Percentiles rank a stretch among this genome's conserved stretches.
phyloP scores from a whole-genome alignment of 345 rosid genomes.

The Camelina hispida region DNA sequence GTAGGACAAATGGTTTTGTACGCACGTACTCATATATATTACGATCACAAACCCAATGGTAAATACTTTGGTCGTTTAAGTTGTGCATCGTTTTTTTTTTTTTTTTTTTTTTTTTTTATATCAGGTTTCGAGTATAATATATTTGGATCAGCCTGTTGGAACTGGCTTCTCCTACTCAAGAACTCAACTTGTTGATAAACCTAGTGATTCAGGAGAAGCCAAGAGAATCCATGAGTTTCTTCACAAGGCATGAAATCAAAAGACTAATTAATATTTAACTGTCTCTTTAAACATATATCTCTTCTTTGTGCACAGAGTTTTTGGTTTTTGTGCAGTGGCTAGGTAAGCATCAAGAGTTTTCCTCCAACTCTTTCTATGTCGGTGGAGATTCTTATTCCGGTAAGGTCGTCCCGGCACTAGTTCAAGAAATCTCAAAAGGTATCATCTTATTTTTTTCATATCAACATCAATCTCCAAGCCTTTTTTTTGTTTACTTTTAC shows the following conservation, averaged over 20 bases:
- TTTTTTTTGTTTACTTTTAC: neutral
- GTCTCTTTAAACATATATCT: slow-evolving; percentile 37
- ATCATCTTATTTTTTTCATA: neutral
- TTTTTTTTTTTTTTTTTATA: too few species aligned
- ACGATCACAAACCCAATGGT: neutral
- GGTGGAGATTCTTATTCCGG: slow-evolving; percentile 80
- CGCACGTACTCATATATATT: slow-evolving; percentile 47
- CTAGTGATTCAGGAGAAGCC: slow-evolving; percentile 56
- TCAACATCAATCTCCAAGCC: neutral
- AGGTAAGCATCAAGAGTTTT: slow-evolving; percentile 57
- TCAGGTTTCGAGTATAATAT: slow-evolving; percentile 67
- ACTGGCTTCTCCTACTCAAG: slow-evolving; percentile 77
- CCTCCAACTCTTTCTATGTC: slow-evolving; percentile 56
- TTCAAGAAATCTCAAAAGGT: slow-evolving; percentile 49
- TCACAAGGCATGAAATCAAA: slow-evolving; percentile 44
- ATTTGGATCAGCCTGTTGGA: slow-evolving; percentile 77
- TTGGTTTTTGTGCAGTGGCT: slow-evolving; percentile 56
- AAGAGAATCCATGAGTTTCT: slow-evolving; percentile 56
- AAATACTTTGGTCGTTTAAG: slow-evolving; percentile 46
- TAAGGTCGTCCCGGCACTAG: slow-evolving; percentile 55
- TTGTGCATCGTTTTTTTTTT: slow-evolving; percentile 32
- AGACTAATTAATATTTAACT: neutral
- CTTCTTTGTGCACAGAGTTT: neutral
- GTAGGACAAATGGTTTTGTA: too few species aligned
- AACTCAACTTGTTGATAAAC: slow-evolving; percentile 38